Evolutionary conservation across 345 rosid species (phyloP).

Genomic region (Zanthoxylum bungeanum): DNA sequence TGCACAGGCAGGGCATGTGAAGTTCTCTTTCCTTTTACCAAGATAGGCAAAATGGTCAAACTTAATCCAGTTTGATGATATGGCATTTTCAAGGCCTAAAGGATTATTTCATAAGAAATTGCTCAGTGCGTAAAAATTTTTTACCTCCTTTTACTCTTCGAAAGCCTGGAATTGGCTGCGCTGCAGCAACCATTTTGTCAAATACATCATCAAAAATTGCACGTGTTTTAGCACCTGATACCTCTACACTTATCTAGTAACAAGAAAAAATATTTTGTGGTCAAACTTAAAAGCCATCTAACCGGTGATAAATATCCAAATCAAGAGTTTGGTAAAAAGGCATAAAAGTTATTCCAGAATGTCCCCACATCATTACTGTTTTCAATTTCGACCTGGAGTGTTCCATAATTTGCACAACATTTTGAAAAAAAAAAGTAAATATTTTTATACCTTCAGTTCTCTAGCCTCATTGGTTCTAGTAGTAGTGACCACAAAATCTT

Average conservation of each 20-base stretch:
- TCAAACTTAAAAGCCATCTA: neutral
- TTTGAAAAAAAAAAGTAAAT: conserved; percentile 17
- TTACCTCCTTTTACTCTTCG: conserved; percentile 94
- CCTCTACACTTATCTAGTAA: conserved; percentile 58
- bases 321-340: neutral
- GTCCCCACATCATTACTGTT: neutral
- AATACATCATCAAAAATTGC: conserved; percentile 62
- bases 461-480: conserved; percentile 18
- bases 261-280: neutral
- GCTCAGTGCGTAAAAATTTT: neutral
- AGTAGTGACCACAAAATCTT: conserved; percentile 38
- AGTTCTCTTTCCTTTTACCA: neutral
- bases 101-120: neutral
- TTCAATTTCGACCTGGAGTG: conserved; percentile 3
- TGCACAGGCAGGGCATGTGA: neutral
- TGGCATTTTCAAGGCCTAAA: neutral
- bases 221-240: conserved; percentile 65
- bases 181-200: conserved; percentile 86
- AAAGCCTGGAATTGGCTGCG: conserved; percentile 97
- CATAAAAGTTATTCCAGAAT: neutral
- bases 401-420: neutral
- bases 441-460: conserved; percentile 43
- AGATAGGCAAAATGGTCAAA: conserved; percentile 3
- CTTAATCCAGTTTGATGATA: neutral
- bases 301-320: neutral